A percentile compares a stretch with the other conserved stretches of the same genome.
Evolutionary conservation across 2,329 filamentous ascomycete genomes (phyloP).

Genomic region (Sporothrix schenckii): DNA sequence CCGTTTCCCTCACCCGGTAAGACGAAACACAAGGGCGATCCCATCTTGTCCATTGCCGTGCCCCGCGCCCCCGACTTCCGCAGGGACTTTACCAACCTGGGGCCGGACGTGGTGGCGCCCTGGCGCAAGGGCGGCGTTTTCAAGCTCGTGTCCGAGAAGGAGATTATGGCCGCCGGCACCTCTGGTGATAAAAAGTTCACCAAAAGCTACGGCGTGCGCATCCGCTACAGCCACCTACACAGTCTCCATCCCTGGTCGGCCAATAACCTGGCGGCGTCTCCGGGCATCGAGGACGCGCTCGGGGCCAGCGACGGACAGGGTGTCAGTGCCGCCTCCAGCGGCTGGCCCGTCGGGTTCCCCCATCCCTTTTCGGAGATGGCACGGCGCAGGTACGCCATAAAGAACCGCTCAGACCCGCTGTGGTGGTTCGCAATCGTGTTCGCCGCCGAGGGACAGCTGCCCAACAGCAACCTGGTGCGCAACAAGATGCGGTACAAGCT

Average conservation of each 20-base stretch:
- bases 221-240: constrained; percentile 36
- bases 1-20: background rate
- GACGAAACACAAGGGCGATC: background rate
- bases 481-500: constrained; percentile 31
- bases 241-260: constrained; percentile 38
- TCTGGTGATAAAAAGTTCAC: background rate
- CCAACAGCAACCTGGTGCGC: constrained; percentile 28
- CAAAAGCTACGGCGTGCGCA: constrained; percentile 18
- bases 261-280: constrained; percentile 40
- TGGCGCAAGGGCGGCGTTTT: constrained; percentile 24
- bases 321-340: background rate
- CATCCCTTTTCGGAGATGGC: constrained; percentile 38
- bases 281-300: constrained; percentile 34
- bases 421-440: constrained; percentile 34
- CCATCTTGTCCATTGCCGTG: background rate
- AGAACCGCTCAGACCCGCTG: constrained; percentile 37
- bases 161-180: background rate
- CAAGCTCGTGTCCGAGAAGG: background rate
- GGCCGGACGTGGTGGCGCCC: constrained; percentile 25
- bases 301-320: background rate
- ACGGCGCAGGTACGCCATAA: constrained; percentile 40
- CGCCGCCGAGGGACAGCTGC: constrained; percentile 1
- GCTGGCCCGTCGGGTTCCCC: constrained; percentile 13
- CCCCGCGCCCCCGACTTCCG: constrained; percentile 23
- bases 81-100: constrained; percentile 28